phyloP scores from a whole-genome alignment of 768 basidiomycete species.

The Rhodosporidiobolus odoratus region DNA sequence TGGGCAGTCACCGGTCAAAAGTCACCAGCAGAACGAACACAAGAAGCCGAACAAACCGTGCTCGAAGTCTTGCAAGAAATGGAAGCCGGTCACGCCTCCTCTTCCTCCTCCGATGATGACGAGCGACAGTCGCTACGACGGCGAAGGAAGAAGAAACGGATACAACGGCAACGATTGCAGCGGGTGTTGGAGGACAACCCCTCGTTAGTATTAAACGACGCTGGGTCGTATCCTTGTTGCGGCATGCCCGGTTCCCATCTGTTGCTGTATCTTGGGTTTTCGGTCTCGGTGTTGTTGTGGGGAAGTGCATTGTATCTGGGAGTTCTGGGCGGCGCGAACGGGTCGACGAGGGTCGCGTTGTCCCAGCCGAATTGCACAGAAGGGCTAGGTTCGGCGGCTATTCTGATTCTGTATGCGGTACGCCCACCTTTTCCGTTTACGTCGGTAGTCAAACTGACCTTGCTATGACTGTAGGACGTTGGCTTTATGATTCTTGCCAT shows the following conservation, averaged over 20 bases:
- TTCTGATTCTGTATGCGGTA: background rate
- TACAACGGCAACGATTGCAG: background rate
- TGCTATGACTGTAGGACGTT: background rate
- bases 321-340: slow-evolving; percentile 7
- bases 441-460: background rate
- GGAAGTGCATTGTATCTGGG: background rate
- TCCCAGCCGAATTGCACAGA: slow-evolving; percentile 18
- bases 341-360: slow-evolving; percentile 1
- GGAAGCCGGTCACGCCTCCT: background rate
- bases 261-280: slow-evolving; percentile 3
- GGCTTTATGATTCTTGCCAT: slow-evolving; percentile 20
- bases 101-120: background rate
- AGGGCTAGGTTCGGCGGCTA: slow-evolving; percentile 1
- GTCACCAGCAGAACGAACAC: slow-evolving; percentile 13
- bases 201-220: background rate
- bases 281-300: slow-evolving; percentile 5
- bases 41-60: background rate
- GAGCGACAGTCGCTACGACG: background rate
- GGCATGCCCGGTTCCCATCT: slow-evolving; percentile 6
- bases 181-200: slow-evolving; percentile 1
- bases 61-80: background rate
- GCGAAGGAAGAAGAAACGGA: background rate
- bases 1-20: slow-evolving; percentile 29
- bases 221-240: background rate
- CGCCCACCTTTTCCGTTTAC: background rate